These are phyloP conservation scores for Orbilia quercus DNA, from an alignment of 2,329 filamentous ascomycete species.

Conservation along the genomic window DNA sequence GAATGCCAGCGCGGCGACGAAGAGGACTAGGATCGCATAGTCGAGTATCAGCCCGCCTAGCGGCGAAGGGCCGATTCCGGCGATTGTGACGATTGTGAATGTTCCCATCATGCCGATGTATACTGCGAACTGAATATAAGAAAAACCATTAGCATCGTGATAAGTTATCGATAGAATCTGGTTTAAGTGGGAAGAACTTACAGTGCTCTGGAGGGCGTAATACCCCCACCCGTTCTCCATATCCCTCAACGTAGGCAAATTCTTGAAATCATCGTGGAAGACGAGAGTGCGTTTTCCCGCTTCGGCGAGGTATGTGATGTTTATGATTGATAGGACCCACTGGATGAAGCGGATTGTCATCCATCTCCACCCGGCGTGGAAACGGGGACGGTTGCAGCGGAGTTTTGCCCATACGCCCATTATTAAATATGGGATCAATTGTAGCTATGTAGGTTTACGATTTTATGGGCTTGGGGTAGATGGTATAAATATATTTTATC, in stretches of 20 bases:
- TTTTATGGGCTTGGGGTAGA: no score
- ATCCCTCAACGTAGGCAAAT: neutral
- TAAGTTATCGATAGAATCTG: no score
- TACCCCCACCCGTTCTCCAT: constrained; percentile 8
- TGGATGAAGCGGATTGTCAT: constrained; percentile 14
- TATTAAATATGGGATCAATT: neutral
- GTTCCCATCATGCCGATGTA: neutral
- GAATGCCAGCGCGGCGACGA: neutral
- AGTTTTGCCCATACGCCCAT: constrained; percentile 6
- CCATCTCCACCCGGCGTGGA: constrained; percentile 2
- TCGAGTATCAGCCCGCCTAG: constrained; percentile 1
- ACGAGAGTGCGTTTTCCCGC: neutral
- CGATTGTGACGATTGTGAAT: neutral
- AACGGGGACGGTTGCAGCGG: neutral
- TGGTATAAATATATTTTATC: no score
- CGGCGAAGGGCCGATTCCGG: neutral
- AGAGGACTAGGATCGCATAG: constrained; percentile 2
- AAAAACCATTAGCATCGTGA: neutral
- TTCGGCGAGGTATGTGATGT: constrained; percentile 5
- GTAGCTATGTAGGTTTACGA: no score
- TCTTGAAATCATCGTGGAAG: neutral
- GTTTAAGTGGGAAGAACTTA: neutral
- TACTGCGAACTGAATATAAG: neutral
- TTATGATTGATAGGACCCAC: neutral
- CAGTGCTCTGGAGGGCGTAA: neutral